Percentiles rank a stretch among this genome's conserved stretches.
Evolutionary conservation across 2,329 filamentous ascomycete genomes (phyloP).

Genomic region (Venturia pyrina): DNA sequence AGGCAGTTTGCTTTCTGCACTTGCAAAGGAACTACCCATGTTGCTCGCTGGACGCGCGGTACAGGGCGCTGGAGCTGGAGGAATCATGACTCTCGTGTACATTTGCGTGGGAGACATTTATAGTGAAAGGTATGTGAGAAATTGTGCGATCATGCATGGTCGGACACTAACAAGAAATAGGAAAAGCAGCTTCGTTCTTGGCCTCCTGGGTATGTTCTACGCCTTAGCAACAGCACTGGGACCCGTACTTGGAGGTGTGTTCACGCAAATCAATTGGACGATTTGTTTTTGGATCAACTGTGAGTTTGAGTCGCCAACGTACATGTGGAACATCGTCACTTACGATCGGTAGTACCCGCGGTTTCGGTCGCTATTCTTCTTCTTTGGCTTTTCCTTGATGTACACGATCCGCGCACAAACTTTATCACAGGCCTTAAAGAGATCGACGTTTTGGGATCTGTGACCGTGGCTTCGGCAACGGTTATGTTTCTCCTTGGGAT

Average conservation of each 20-base stretch:
- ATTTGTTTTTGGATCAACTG: constrained; percentile 34
- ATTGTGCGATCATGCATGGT: not conserved
- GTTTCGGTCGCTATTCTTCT: constrained; percentile 39
- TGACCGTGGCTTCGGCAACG: constrained; percentile 41
- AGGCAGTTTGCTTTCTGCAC: constrained; percentile 45
- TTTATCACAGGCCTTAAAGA: constrained; percentile 39
- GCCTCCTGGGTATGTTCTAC: constrained; percentile 33
- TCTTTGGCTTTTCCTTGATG: constrained; percentile 42
- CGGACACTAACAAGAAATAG: constrained; percentile 20
- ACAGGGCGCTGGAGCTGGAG: constrained; percentile 48
- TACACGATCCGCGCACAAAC: constrained; percentile 44
- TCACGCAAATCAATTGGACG: constrained; percentile 38
- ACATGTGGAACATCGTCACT: constrained; percentile 10
- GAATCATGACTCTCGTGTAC: constrained; percentile 50
- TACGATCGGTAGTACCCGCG: constrained; percentile 33
- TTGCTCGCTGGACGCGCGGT: constrained; percentile 46
- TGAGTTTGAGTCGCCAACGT: constrained; percentile 22
- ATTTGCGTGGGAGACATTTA: constrained; percentile 46
- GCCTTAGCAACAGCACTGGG: constrained; percentile 43
- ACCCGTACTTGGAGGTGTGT: constrained; percentile 43
- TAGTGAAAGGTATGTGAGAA: constrained; percentile 20
- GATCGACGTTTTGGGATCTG: constrained; percentile 44
- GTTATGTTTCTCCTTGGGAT: constrained; percentile 44
- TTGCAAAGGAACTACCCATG: constrained; percentile 41
- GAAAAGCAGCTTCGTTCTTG: constrained; percentile 17